A percentile compares a stretch with the other conserved stretches of the same genome.
Conservation (phyloP, 164 flowering plant genomes). For the Paratinospora sagittata region DNA sequence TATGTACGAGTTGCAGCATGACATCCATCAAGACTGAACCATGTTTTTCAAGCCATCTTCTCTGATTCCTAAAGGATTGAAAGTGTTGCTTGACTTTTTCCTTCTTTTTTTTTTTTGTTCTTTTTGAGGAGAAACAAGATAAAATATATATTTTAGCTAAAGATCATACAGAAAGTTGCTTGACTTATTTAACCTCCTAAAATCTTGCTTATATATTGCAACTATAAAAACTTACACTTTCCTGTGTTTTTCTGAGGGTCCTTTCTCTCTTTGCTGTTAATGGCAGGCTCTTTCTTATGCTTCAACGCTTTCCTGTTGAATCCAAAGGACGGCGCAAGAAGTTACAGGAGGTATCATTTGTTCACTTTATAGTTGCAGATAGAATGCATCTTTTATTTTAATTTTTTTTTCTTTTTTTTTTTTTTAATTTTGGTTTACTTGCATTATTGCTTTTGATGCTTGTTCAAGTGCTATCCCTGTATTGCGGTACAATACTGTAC, state of each 20-base stretch:
- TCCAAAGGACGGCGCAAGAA: slow-evolving; percentile 94
- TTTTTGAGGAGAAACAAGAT: too few relatives aligned
- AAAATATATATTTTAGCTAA: too few relatives aligned
- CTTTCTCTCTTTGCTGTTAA: slow-evolving; percentile 5
- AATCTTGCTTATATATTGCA: not conserved
- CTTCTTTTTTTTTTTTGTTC: too few relatives aligned
- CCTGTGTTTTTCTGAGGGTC: not conserved
- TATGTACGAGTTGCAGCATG: not conserved
- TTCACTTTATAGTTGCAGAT: not conserved
- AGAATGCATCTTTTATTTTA: too few relatives aligned
- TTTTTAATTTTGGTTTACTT: not conserved
- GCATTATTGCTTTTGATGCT: not conserved
- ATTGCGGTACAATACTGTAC: not conserved
- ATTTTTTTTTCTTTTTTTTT: not conserved
- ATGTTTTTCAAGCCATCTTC: not conserved
- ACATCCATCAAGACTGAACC: not conserved
- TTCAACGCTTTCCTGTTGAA: slow-evolving; percentile 90
- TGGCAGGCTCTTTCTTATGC: slow-evolving; percentile 83
- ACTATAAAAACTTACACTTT: not conserved
- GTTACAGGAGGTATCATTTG: slow-evolving; percentile 67
- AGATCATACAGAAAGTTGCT: too few relatives aligned
- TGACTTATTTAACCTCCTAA: not conserved
- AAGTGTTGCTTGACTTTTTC: too few relatives aligned
- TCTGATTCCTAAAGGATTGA: not conserved
- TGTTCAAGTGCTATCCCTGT: not conserved